A percentile compares a stretch with the other conserved stretches of the same genome.
These are phyloP conservation scores for Yamadazyma pseudoaaseri DNA, from an alignment of 1,139 yeast genomes.

Conservation along the genomic window DNA sequence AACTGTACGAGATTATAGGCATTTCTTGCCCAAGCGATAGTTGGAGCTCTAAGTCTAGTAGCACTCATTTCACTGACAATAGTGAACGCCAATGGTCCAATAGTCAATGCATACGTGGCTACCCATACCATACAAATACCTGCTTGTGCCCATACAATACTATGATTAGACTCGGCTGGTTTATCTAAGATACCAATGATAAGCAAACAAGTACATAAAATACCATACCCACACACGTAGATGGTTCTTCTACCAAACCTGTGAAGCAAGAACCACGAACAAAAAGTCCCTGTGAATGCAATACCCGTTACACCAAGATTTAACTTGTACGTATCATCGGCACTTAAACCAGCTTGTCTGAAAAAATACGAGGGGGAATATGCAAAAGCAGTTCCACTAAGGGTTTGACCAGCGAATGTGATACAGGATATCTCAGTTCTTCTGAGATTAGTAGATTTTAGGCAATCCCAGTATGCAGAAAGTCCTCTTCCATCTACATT, in stretches of 20 bases:
- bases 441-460: constrained; percentile 19
- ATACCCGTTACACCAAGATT: constrained; percentile 29
- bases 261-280: constrained; percentile 22
- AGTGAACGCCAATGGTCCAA: constrained; percentile 26
- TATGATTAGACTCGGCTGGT: constrained; percentile 17
- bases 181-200: constrained; percentile 40
- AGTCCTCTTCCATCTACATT: constrained; percentile 12
- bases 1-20: constrained; percentile 21
- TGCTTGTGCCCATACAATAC: constrained; percentile 23
- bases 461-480: constrained; percentile 19
- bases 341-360: constrained; percentile 30
- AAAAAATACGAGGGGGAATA: constrained; percentile 33
- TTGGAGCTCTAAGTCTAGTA: constrained; percentile 24
- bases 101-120: constrained; percentile 22
- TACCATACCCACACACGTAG: constrained; percentile 21
- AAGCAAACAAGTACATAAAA: constrained; percentile 33
- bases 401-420: constrained; percentile 13
- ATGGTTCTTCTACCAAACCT: constrained; percentile 23
- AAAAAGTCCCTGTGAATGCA: constrained; percentile 15
- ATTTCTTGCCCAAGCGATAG: constrained; percentile 24
- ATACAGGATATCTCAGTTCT: constrained; percentile 23
- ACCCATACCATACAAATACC: constrained; percentile 23
- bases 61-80: constrained; percentile 24
- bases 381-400: constrained; percentile 10
- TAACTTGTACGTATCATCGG: constrained; percentile 21